Evolutionary conservation across 331 rosid species (phyloP).

Genomic region (Acacia pycnantha): DNA sequence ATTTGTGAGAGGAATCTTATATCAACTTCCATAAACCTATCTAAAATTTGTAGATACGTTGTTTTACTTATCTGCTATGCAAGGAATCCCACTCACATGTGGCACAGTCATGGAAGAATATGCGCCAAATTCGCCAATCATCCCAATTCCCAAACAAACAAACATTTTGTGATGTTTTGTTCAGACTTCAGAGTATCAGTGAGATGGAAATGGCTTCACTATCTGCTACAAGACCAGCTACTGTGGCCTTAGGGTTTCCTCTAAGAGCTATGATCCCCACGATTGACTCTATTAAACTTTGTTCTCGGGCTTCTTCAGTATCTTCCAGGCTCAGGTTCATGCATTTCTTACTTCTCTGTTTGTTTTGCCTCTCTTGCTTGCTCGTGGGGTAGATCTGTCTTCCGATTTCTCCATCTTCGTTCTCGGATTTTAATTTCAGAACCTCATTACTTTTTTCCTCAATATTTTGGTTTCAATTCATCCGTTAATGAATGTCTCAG

Average conservation of each 20-base stretch:
- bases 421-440: neutral
- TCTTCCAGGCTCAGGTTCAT: constrained; percentile 31
- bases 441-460: neutral
- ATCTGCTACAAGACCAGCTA: neutral
- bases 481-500: neutral
- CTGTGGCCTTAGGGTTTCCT: neutral
- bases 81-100: no score
- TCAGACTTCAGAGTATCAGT: neutral
- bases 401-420: neutral
- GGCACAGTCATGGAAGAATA: no score
- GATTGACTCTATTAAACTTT: neutral
- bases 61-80: no score
- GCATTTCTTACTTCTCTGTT: neutral
- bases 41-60: no score
- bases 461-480: neutral
- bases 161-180: neutral
- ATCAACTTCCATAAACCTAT: no score
- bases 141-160: neutral
- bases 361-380: neutral
- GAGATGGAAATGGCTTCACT: neutral
- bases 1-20: no score
- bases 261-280: neutral
- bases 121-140: neutral
- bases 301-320: neutral
- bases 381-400: neutral